Evolutionary conservation across 352 stramenopile species (phyloP).

Genomic region (Globisporangium mamillatum): DNA sequence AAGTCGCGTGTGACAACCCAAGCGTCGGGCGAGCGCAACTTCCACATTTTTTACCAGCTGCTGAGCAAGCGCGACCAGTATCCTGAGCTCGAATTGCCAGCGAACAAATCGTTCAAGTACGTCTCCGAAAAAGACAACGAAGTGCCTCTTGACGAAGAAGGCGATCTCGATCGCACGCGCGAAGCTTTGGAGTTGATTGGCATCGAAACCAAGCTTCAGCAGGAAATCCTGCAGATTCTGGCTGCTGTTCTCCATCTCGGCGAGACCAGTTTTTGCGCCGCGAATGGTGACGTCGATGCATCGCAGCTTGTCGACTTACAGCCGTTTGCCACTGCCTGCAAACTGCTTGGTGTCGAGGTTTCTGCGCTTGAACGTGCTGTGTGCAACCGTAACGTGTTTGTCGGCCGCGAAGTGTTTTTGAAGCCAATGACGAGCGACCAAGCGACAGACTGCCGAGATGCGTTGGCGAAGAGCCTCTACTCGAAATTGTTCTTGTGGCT

Average conservation of each 20-base stretch:
- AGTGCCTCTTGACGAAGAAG: slow-evolving; percentile 56
- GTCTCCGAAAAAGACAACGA: slow-evolving; percentile 36
- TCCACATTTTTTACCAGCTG: slow-evolving; percentile 95
- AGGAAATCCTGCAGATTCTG: slow-evolving; percentile 89
- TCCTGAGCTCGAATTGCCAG: slow-evolving; percentile 52
- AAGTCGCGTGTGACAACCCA: slow-evolving; percentile 91
- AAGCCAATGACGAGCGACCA: slow-evolving; percentile 87
- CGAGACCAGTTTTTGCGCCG: slow-evolving; percentile 84
- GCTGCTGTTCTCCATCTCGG: slow-evolving; percentile 90
- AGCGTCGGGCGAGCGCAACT: slow-evolving; percentile 86
- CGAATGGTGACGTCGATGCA: slow-evolving; percentile 77
- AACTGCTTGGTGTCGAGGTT: slow-evolving; percentile 55
- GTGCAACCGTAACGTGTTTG: slow-evolving; percentile 81
- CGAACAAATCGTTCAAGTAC: slow-evolving; percentile 62
- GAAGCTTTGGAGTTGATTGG: slow-evolving; percentile 89
- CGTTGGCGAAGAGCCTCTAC: slow-evolving; percentile 94
- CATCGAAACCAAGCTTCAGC: slow-evolving; percentile 74
- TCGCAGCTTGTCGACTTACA: slow-evolving; percentile 58
- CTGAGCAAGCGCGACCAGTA: slow-evolving; percentile 57
- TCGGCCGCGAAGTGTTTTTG: slow-evolving; percentile 72
- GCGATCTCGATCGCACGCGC: slow-evolving; percentile 64
- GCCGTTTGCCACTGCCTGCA: slow-evolving; percentile 55
- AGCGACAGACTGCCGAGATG: slow-evolving; percentile 87
- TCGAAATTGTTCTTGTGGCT: slow-evolving; percentile 95
- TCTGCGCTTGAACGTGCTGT: slow-evolving; percentile 60